Base-by-base conservation (phyloP, 2,329 filamentous ascomycete species). In the Aspergillus fumigatus region DNA sequence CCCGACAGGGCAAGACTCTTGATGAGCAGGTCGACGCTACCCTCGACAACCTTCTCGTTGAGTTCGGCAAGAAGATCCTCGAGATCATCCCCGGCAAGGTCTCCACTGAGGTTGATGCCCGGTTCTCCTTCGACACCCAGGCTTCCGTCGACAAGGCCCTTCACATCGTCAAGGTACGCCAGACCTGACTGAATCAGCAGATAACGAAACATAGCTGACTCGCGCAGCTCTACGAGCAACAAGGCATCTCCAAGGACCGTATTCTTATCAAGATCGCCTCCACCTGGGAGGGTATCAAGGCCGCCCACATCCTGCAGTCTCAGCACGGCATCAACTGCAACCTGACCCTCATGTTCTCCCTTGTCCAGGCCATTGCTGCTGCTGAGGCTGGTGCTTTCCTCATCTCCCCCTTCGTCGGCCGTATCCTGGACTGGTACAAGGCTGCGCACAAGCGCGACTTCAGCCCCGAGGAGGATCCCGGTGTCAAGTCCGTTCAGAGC, bases 341-440 rank as follows among this genome's bases (percentile, higher is more conserved):
- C 87, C 82, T 99, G 75, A 99, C 94, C 62, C 90, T 99, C 76
- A 92, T 99, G 89, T 99, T 99, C 88, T 97, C 93, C 51, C 82
- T 88, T 63, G 84, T 89, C 65, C 94, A 99, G 84, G 94, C 94
- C 73, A 95, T 97, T 71, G 92, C 90, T 67, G 93, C 90, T 72
- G 94, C 94, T 61, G 94, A 99, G 84, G 94, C 94, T 67, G 86
- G 85, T 72, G 92, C 93, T 70, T 97, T 89, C 88, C 89, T 99
- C 75, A 97, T 99, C 82, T 97, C 94, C 51, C 94, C 94, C 77
- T 99, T 97, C 81, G 94, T 99, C 68, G 94, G 94, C 77, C 92
- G 94, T 75, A 99, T 99, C 75, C 89, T 99, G 67, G 94, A 99
- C 82, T 99, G 93, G 93, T 97, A 88, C 90, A 99, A 99, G 90